Percentiles rank a stretch among this genome's conserved stretches.
These are phyloP conservation scores for Botrytis aclada DNA, from an alignment of 2,329 filamentous ascomycete species.

Conservation along the genomic window DNA sequence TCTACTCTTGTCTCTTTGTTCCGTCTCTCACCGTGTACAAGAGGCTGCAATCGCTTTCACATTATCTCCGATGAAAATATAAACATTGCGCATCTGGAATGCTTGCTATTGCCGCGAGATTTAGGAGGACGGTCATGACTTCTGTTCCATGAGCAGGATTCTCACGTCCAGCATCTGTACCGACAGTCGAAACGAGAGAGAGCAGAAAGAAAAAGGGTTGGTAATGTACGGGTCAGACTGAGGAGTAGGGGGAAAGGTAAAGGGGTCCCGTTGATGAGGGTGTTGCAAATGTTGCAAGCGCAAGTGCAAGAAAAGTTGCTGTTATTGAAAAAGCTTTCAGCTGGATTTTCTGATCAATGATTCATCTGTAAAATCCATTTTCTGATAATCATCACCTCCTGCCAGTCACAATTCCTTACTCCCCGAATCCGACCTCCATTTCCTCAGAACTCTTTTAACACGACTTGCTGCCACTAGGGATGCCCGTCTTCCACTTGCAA, in stretches of 20 bases:
- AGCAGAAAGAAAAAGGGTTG: background rate
- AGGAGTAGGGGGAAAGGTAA: background rate
- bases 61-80: background rate
- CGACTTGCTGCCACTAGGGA: background rate
- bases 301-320: background rate
- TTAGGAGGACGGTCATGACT: too few species aligned
- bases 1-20: background rate
- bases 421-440: background rate
- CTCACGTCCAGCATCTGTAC: background rate
- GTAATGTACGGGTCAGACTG: background rate
- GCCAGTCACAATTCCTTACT: background rate
- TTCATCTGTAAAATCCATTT: background rate
- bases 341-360: background rate
- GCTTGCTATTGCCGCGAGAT: background rate
- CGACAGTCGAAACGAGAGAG: background rate
- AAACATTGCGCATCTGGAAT: background rate
- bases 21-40: background rate
- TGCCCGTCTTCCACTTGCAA: background rate
- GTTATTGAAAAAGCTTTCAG: background rate
- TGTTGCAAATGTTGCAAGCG: background rate
- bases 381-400: background rate
- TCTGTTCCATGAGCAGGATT: background rate
- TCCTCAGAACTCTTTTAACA: too few species aligned
- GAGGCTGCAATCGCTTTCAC: too few species aligned
- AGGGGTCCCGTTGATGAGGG: too few species aligned